Evolutionary conservation across 768 basidiomycete species (phyloP).

Genomic region (Tricholoma matsutake): DNA sequence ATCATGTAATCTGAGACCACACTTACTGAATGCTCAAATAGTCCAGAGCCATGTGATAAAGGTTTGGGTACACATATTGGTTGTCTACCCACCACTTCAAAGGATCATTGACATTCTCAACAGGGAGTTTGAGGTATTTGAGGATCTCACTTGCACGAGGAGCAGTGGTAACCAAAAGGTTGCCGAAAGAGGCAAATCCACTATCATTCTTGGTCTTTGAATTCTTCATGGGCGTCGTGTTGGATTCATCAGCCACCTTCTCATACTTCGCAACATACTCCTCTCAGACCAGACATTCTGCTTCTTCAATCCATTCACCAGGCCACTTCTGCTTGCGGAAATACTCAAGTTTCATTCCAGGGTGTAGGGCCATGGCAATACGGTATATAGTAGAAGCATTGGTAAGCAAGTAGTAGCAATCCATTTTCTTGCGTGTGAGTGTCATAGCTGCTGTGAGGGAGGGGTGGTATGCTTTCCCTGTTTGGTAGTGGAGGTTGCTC

Average conservation of each 20-base stretch:
- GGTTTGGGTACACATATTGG: no score
- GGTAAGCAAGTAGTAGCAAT: slow-evolving; percentile 24
- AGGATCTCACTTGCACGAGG: not conserved
- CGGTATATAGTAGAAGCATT: slow-evolving; percentile 22
- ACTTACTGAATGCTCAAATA: no score
- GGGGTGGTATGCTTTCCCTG: slow-evolving; percentile 10
- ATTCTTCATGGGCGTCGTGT: not conserved
- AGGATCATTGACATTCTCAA: no score
- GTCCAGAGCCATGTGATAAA: no score
- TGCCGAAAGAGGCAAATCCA: no score
- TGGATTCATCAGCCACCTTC: no score
- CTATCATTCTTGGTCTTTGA: not conserved
- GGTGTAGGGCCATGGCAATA: slow-evolving; percentile 32
- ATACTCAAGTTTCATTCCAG: slow-evolving; percentile 30
- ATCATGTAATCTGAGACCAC: no score
- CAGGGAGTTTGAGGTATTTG: no score
- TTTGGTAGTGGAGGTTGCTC: not conserved
- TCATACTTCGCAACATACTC: not conserved
- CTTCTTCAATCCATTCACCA: slow-evolving; percentile 21
- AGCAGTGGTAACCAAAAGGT: not conserved
- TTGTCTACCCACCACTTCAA: no score
- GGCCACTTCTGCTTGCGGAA: slow-evolving; percentile 25
- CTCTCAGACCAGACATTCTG: slow-evolving; percentile 5
- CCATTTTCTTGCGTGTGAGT: slow-evolving; percentile 20
- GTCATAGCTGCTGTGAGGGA: slow-evolving; percentile 17